Conservation (phyloP, 2,329 filamentous ascomycete genomes). For the Epichloe baconii region DNA sequence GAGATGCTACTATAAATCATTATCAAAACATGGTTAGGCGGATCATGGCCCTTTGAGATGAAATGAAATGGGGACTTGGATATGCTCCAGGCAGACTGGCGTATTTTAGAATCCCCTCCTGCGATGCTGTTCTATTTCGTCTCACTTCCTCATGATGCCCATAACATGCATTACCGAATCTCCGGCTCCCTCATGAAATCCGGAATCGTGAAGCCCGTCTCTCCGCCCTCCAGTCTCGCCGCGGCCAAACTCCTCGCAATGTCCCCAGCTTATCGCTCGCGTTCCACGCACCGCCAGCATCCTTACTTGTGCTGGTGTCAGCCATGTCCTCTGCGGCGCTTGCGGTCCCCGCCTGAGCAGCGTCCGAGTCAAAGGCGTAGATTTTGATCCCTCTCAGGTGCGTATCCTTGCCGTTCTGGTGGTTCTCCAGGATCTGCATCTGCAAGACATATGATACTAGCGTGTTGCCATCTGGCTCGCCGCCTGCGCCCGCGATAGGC, state of each 20-base stretch:
- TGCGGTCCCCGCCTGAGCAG: conserved; percentile 23
- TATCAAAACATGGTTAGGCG: too few relatives aligned
- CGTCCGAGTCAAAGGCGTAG: conserved; percentile 46
- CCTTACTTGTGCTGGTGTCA: conserved; percentile 7
- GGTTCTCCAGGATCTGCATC: conserved; percentile 85
- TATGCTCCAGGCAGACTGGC: too few relatives aligned
- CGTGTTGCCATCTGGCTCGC: conserved; percentile 54
- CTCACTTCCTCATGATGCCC: neutral
- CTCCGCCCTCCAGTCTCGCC: conserved; percentile 19
- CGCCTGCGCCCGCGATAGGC: conserved; percentile 41
- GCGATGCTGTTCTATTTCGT: too few relatives aligned
- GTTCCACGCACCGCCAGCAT: conserved; percentile 6
- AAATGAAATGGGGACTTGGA: too few relatives aligned
- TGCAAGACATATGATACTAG: conserved; percentile 83
- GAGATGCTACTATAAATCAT: too few relatives aligned
- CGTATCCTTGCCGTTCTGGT: conserved; percentile 99
- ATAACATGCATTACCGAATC: conserved; percentile 19
- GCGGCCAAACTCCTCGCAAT: conserved; percentile 16
- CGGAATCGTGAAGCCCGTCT: conserved; percentile 23
- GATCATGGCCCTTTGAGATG: too few relatives aligned
- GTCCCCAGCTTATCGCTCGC: conserved; percentile 14
- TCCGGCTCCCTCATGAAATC: conserved; percentile 32
- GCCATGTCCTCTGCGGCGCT: conserved; percentile 17
- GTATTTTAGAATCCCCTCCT: too few relatives aligned
- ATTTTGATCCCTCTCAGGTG: conserved; percentile 89